Base-by-base conservation (phyloP, 257 asterid species). In the Linderniella brevidens region DNA sequence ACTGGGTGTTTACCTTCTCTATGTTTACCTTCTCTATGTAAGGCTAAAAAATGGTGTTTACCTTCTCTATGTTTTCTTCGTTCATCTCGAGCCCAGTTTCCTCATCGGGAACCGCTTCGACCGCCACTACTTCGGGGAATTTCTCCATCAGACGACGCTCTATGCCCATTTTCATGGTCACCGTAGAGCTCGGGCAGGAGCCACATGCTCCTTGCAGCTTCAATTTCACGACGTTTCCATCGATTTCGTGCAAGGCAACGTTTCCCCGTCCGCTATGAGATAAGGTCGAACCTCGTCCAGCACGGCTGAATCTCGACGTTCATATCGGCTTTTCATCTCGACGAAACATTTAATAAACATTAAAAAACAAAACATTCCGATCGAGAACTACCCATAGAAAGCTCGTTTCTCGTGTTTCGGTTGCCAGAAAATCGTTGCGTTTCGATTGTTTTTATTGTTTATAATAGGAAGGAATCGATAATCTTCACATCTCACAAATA, bases 141-240 rank as follows among this genome's bases (percentile, higher is more conserved):
- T 75, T 90, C 61, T 90, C 99, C 94, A 85, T 78, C 37, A 81
- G 64, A 19, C 88, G 88, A 8, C 88, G 88, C 63, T 90, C 99
- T 59, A 90, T 85, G 45, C 99, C 99, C 83, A 90, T 41, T 62
- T 90, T 90, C 99, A 90, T 78, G 0, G 99, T 90, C 57, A 59
- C 57, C 37, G 64, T 72, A 50, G 99, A 52, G 61, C 99, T 90
- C 10, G 99, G 99, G 54, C 99, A 85, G 25, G 99, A 90, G 47
- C 99, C 99, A 67, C 99, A 90, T 0, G 99, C 99, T 60, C 99
- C 99, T 65, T 85, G 94, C 50, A 90, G 59, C 65, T 81, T 90
- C 67, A 90, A 56, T 68, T 68, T 85, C 18, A 90, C 94, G 9
- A 85, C 74, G 68, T 81, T 79, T 53, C 99, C 96, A 58, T 85